phyloP scores from a whole-genome alignment of 257 asterid genomes.

The Nicotiana attenuata region DNA sequence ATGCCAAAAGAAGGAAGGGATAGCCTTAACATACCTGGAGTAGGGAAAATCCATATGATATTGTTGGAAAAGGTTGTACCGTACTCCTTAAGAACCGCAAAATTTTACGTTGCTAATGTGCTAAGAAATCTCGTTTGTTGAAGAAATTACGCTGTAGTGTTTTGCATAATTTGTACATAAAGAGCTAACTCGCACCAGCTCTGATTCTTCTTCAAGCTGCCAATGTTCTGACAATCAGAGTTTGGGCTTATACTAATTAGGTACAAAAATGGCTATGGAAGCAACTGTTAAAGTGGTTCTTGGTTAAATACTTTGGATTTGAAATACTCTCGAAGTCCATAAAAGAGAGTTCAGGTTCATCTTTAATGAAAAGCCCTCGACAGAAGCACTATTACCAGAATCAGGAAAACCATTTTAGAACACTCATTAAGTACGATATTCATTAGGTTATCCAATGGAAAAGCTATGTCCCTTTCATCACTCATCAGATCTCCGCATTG shows the following conservation, averaged over 20 bases:
- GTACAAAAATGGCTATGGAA: constrained; percentile 60
- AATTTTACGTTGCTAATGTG: too few relatives aligned
- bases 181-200: background rate
- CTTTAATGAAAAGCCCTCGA: background rate
- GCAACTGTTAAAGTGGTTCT: constrained; percentile 60
- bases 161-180: background rate
- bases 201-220: background rate
- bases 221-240: background rate
- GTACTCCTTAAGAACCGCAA: too few relatives aligned
- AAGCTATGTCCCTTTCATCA: background rate
- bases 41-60: too few relatives aligned
- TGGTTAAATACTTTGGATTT: constrained; percentile 54
- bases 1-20: too few relatives aligned
- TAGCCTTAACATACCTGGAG: too few relatives aligned
- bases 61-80: too few relatives aligned
- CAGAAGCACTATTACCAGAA: background rate
- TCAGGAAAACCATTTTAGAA: background rate
- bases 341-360: too few relatives aligned
- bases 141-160: too few relatives aligned
- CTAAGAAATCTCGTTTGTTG: too few relatives aligned
- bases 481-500: background rate
- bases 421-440: background rate
- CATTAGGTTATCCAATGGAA: background rate
- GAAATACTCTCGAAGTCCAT: too few relatives aligned
- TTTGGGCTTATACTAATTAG: background rate